phyloP scores from a whole-genome alignment of 2,329 filamentous ascomycete genomes.

The Didymella arachidicola region DNA sequence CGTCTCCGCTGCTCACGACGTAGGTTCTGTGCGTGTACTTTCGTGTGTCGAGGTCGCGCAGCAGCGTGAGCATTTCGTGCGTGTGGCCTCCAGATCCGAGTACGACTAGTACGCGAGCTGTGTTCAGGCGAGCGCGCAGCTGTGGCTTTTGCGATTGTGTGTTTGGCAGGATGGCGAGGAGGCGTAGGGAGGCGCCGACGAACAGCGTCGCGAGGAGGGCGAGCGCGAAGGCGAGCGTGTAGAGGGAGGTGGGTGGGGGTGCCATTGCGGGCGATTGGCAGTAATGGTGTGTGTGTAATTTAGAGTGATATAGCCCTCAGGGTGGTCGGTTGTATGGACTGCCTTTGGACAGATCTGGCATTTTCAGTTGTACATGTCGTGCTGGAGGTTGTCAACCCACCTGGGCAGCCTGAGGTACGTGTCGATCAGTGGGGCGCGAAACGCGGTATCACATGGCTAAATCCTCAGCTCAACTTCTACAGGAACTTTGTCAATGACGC shows the following conservation, averaged over 20 bases:
- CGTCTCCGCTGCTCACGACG: conserved; percentile 78
- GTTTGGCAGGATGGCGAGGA: conserved; percentile 51
- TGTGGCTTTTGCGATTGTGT: conserved; percentile 30
- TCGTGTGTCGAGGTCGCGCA: conserved; percentile 63
- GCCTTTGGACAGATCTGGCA: neutral
- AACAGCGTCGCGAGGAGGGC: conserved; percentile 46
- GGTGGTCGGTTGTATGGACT: neutral
- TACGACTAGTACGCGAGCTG: conserved; percentile 75
- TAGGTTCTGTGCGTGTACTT: conserved; percentile 75
- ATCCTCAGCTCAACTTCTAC: neutral
- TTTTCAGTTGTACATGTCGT: neutral
- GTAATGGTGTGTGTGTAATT: neutral
- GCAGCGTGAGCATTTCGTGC: conserved; percentile 89
- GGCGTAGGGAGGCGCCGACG: conserved; percentile 47
- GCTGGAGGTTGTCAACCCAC: neutral
- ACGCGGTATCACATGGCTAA: neutral
- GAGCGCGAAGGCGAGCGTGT: conserved; percentile 41
- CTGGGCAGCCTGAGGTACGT: neutral
- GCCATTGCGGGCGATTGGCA: conserved; percentile 26
- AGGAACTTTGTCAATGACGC: neutral
- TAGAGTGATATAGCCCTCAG: neutral
- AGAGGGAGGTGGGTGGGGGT: conserved; percentile 30
- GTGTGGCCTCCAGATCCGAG: conserved; percentile 95
- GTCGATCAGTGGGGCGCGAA: neutral
- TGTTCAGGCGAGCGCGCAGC: conserved; percentile 39